phyloP scores from a whole-genome alignment of 2,329 filamentous ascomycete genomes.

The Rachicladosporium sp. region DNA sequence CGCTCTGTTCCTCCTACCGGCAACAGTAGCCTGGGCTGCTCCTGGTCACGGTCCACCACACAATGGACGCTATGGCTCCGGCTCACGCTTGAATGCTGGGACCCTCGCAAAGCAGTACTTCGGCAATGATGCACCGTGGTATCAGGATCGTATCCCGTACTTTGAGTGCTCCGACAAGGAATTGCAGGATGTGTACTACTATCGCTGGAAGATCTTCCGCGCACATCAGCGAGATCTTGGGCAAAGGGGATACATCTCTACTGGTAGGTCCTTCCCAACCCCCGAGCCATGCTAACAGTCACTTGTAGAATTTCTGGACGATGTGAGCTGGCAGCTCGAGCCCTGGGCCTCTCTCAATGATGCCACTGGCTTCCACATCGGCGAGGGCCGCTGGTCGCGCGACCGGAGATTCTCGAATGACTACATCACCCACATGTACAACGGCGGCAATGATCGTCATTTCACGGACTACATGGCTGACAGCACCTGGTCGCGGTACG shows the following conservation, averaged over 20 bases:
- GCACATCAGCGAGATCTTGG: conserved; percentile 34
- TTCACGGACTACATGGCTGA: conserved; percentile 34
- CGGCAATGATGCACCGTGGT: conserved; percentile 31
- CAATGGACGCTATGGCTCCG: too few species aligned
- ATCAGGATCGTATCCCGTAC: conserved; percentile 26
- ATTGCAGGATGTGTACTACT: conserved; percentile 34
- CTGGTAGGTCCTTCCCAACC: too few species aligned
- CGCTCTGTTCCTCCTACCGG: too few species aligned
- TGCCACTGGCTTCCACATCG: conserved; percentile 33
- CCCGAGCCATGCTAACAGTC: too few species aligned
- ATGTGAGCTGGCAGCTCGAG: conserved; percentile 31
- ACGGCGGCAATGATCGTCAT: conserved; percentile 30
- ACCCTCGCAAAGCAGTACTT: conserved; percentile 23
- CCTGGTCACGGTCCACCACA: too few species aligned
- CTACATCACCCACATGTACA: conserved; percentile 31
- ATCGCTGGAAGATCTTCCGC: conserved; percentile 34
- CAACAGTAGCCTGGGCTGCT: too few species aligned
- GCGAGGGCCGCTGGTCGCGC: conserved; percentile 33
- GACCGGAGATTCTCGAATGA: conserved; percentile 34
- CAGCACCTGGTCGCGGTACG: conserved; percentile 28
- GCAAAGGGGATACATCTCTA: conserved; percentile 31
- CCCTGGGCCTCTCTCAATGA: conserved; percentile 34
- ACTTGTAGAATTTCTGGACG: conserved; percentile 28
- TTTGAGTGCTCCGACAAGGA: conserved; percentile 28
- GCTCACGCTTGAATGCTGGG: too few species aligned